A percentile compares a stretch with the other conserved stretches of the same genome.
Evolutionary conservation across 805 yeast species (phyloP).

Genomic region (Wickerhamiella musiphila): DNA sequence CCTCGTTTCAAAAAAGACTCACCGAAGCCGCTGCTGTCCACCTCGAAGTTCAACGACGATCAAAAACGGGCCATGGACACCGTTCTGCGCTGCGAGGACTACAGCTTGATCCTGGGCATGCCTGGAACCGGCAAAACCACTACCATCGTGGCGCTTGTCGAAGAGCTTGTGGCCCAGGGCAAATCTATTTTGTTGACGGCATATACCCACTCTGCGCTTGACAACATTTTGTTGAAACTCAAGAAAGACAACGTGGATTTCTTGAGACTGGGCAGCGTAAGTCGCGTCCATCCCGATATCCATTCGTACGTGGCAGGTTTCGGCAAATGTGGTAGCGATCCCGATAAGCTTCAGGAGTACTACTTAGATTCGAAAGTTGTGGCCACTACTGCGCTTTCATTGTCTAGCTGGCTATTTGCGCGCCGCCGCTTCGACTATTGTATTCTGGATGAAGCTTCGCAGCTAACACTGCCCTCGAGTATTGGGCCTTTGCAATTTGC

Average conservation of each 20-base stretch:
- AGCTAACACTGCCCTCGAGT: conserved; percentile 78
- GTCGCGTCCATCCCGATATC: conserved; percentile 45
- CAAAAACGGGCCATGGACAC: conserved; percentile 53
- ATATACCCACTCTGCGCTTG: conserved; percentile 92
- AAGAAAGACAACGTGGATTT: conserved; percentile 30
- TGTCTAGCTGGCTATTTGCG: conserved; percentile 44
- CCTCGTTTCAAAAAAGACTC: conserved; percentile 31
- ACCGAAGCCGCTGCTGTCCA: conserved; percentile 1
- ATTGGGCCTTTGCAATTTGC: conserved; percentile 72
- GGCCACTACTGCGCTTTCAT: conserved; percentile 77
- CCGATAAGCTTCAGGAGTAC: conserved; percentile 22
- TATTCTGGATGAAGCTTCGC: conserved; percentile 93
- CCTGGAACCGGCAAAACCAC: conserved; percentile 97
- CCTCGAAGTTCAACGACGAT: conserved; percentile 40
- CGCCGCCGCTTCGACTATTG: conserved; percentile 67
- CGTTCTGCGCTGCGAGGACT: conserved; percentile 52
- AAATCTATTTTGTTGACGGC: conserved; percentile 66
- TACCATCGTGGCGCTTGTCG: conserved; percentile 60
- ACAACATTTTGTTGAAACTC: conserved; percentile 72
- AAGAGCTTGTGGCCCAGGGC: conserved; percentile 37
- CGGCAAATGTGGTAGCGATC: conserved; percentile 4
- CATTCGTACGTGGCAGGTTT: conserved; percentile 30
- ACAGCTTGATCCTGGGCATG: conserved; percentile 79
- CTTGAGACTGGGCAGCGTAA: conserved; percentile 47
- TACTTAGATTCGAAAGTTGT: conserved; percentile 52